A percentile compares a stretch with the other conserved stretches of the same genome.
phyloP scores from a whole-genome alignment of 2,329 filamentous ascomycete species.

The Talaromyces atroroseus region DNA sequence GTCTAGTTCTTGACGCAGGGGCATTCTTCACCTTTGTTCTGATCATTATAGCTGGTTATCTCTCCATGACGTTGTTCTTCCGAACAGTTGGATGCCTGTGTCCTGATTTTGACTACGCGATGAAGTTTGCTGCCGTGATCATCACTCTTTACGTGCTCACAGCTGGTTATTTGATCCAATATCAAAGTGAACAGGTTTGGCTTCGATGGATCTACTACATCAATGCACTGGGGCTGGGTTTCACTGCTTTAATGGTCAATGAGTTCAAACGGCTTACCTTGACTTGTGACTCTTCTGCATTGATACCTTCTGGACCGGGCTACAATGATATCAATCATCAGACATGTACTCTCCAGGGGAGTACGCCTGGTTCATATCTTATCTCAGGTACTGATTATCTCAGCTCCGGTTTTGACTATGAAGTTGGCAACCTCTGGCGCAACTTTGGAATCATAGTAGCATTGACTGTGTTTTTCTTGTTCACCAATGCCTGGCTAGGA shows the following conservation, averaged over 20 bases:
- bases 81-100: conserved; percentile 68
- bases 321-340: conserved; percentile 70
- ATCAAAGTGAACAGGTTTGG: conserved; percentile 68
- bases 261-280: conserved; percentile 69
- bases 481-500: conserved; percentile 35
- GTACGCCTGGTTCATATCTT: conserved; percentile 56
- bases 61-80: conserved; percentile 73
- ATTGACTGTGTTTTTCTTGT: conserved; percentile 31
- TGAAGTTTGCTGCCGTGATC: conserved; percentile 72
- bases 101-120: conserved; percentile 78
- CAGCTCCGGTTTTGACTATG: conserved; percentile 61
- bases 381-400: conserved; percentile 68
- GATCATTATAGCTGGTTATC: conserved; percentile 62
- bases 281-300: conserved; percentile 60
- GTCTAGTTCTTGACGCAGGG: conserved; percentile 61
- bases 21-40: conserved; percentile 75
- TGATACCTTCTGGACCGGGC: conserved; percentile 60
- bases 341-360: conserved; percentile 74
- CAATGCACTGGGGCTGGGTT: conserved; percentile 68
- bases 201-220: conserved; percentile 65
- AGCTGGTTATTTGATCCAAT: conserved; percentile 78
- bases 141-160: conserved; percentile 80
- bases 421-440: conserved; percentile 65
- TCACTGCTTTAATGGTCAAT: conserved; percentile 77
- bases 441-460: conserved; percentile 38